These are phyloP conservation scores for Flaveria robusta DNA, from an alignment of 129 eudicot genomes.

Conservation along the genomic window DNA sequence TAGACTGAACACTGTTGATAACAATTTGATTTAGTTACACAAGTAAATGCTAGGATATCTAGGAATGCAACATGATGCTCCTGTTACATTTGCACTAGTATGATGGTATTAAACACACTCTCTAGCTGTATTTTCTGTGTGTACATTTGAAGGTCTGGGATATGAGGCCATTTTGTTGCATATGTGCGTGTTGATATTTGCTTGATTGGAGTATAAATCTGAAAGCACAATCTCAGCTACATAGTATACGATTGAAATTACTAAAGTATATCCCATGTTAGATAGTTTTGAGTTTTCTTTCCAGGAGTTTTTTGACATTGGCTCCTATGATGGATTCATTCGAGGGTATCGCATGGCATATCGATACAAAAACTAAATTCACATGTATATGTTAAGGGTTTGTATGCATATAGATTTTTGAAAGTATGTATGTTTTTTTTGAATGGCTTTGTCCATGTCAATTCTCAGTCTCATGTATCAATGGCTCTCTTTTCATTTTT, in stretches of 20 bases:
- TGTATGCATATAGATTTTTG: background rate
- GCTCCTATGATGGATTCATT: slow-evolving; percentile 4
- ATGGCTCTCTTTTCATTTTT: slow-evolving; percentile 20
- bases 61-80: background rate
- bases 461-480: slow-evolving; percentile 5
- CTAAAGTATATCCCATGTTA: background rate
- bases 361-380: background rate
- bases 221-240: background rate
- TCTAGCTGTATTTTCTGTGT: background rate
- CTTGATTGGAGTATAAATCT: background rate
- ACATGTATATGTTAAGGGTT: slow-evolving; percentile 10
- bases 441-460: background rate
- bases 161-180: background rate
- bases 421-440: background rate
- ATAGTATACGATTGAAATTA: slow-evolving; percentile 9
- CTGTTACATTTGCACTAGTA: background rate
- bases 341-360: slow-evolving; percentile 2
- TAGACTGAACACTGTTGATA: slow-evolving; percentile 1
- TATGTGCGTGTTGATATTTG: background rate
- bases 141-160: background rate
- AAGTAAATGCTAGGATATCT: background rate
- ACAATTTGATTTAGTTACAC: slow-evolving; percentile 18
- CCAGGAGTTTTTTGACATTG: slow-evolving; percentile 13
- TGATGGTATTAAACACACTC: background rate
- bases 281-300: background rate